Conservation (phyloP, 495 filamentous ascomycete species). For the Neurospora sp. region DNA sequence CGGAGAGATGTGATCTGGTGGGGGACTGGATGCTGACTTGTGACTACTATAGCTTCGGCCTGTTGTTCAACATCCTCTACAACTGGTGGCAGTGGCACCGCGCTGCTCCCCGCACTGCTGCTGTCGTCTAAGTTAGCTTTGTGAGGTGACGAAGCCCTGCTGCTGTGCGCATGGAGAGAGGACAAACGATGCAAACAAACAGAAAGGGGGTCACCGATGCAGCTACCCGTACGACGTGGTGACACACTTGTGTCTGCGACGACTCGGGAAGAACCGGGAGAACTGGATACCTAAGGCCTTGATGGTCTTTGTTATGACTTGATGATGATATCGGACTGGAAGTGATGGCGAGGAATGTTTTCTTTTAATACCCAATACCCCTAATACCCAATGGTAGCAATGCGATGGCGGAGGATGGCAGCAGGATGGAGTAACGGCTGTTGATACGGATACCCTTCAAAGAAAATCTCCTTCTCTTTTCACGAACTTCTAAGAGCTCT, state of each 20-base stretch:
- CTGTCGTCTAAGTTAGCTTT: constrained; percentile 12
- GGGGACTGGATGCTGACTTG: constrained; percentile 10
- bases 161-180: not conserved
- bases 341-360: not conserved
- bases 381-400: not conserved
- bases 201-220: not conserved
- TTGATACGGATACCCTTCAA: not conserved
- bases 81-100: constrained; percentile 36
- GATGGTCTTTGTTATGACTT: not conserved
- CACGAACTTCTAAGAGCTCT: not conserved
- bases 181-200: not conserved
- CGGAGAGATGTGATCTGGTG: not conserved
- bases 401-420: not conserved
- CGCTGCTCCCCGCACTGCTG: constrained; percentile 11
- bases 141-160: not conserved
- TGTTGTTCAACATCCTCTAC: constrained; percentile 42
- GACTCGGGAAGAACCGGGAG: not conserved
- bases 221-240: not conserved
- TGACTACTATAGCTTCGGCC: constrained; percentile 37
- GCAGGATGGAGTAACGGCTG: not conserved
- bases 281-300: not conserved
- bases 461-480: not conserved
- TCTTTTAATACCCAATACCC: not conserved
- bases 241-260: not conserved
- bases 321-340: not conserved